These are phyloP conservation scores for Pythium brachiatum DNA, from an alignment of 352 stramenopile genomes.

Conservation along the genomic window DNA sequence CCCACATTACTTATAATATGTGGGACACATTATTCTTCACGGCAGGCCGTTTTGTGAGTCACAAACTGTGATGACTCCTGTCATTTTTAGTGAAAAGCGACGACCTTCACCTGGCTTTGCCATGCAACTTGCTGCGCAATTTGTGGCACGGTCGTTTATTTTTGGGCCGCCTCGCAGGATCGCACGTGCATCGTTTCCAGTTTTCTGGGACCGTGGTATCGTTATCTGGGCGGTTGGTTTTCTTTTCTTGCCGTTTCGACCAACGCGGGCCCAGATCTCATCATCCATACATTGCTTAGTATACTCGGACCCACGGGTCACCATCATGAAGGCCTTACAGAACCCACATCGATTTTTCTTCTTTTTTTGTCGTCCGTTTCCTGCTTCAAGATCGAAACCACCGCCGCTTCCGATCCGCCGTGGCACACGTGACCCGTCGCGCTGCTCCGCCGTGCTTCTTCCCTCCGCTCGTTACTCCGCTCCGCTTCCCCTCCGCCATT, in stretches of 20 bases:
- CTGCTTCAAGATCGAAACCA: constrained; percentile 3
- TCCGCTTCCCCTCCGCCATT: not conserved
- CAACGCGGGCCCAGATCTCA: not conserved
- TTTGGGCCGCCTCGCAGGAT: not conserved
- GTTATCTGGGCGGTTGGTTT: not conserved
- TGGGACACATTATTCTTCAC: constrained; percentile 18
- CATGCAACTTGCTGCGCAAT: too few species aligned
- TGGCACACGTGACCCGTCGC: constrained; percentile 1
- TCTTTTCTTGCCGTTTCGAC: not conserved
- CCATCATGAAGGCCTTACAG: too few species aligned
- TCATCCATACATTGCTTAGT: not conserved
- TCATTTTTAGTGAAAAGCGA: not conserved
- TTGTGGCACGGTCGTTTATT: too few species aligned
- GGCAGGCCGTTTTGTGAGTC: not conserved
- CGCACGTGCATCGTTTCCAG: not conserved
- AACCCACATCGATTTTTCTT: not conserved
- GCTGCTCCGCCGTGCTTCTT: not conserved
- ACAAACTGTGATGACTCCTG: not conserved
- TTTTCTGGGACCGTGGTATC: not conserved
- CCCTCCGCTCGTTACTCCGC: constrained; percentile 10
- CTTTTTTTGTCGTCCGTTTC: constrained; percentile 8
- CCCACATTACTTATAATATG: too few species aligned
- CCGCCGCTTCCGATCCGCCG: not conserved
- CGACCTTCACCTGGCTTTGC: too few species aligned
- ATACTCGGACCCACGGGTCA: not conserved